Evolutionary conservation across 441 rosid genomes (phyloP), one percentile per base, ranked within the genome.

Genomic region (Arabidopsis lyrata): DNA sequence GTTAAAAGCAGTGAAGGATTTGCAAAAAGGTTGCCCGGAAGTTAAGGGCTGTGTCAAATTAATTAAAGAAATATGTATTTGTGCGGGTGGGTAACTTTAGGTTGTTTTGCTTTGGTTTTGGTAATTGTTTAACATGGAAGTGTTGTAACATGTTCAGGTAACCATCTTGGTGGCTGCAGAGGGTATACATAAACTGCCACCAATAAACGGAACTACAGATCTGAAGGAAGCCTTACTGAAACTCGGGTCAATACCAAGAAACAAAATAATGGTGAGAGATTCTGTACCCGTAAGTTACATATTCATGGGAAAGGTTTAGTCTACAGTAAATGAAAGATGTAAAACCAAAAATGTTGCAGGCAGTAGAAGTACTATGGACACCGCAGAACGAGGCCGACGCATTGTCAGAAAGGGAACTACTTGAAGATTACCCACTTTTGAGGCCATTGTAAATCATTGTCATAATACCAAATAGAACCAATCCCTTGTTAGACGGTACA

Each of bases 341-440:
- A 4, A 22, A 7, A 38, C 6, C 5, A 66, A 67, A 67, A 45
- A 68, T 69, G 54, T 54, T 80, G 67, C 86, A 94, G 97, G 95
- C 95, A 31, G 97, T 90, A 31, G 97, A 94, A 83, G 99, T 89
- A 67, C 74, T 94, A 76, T 90, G 97, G 99, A 92, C 97, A 39
- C 97, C 99, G 7, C 97, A 94, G 70, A 82, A 90, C 61, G 97
- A 89, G 78, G 81, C 84, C 16, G 97, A 88, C 63, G 84, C 88
- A 3, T 70, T 95, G 44, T 79, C 97, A 12, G 93, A 92, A 75
- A 78, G 87, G 45, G 93, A 90, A 76, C 82, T 95, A 42, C 96
- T 88, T n/a, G 93, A 90, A 82, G 97, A 92, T 82, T 95, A 90
- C 82, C 90, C 99, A 22, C 86, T 92, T 66, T 82, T 92, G 87